These are phyloP conservation scores for Pyrenophora seminiperda DNA, from an alignment of 2,329 filamentous ascomycete genomes.

Conservation along the genomic window DNA sequence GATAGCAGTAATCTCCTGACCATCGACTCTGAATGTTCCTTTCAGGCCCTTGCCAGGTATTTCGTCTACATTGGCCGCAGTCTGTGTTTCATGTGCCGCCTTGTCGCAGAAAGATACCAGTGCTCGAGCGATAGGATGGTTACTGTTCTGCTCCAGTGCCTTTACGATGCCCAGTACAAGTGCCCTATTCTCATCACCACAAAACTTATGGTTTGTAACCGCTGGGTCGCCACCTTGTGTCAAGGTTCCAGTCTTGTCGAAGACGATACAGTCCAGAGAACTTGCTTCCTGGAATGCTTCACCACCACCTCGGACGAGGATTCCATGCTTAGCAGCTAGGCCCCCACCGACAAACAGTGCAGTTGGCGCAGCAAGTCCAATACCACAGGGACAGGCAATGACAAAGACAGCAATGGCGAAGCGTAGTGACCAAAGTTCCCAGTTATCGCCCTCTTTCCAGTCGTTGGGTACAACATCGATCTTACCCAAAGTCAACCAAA, in stretches of 20 bases:
- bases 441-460: constrained; percentile 66
- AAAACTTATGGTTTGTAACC: constrained; percentile 62
- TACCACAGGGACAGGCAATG: constrained; percentile 82
- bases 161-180: constrained; percentile 62
- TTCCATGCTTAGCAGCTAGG: constrained; percentile 77
- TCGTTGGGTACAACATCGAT: constrained; percentile 61
- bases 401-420: constrained; percentile 89
- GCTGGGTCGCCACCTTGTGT: constrained; percentile 73
- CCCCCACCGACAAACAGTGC: constrained; percentile 82
- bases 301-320: constrained; percentile 81
- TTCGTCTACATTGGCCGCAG: constrained; percentile 60
- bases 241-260: constrained; percentile 87
- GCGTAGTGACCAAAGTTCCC: constrained; percentile 74
- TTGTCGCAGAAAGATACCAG: constrained; percentile 66
- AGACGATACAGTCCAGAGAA: constrained; percentile 76
- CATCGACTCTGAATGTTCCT: constrained; percentile 55
- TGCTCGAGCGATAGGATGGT: constrained; percentile 75
- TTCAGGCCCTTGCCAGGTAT: constrained; percentile 73
- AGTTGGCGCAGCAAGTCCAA: constrained; percentile 83
- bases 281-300: constrained; percentile 87
- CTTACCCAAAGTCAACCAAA: constrained; percentile 71
- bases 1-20: constrained; percentile 53
- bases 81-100: constrained; percentile 18
- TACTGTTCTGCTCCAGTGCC: constrained; percentile 71
- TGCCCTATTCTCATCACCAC: constrained; percentile 37